Evolutionary conservation across 2,329 filamentous ascomycete genomes (phyloP).

Genomic region (Verticillium isaacii): DNA sequence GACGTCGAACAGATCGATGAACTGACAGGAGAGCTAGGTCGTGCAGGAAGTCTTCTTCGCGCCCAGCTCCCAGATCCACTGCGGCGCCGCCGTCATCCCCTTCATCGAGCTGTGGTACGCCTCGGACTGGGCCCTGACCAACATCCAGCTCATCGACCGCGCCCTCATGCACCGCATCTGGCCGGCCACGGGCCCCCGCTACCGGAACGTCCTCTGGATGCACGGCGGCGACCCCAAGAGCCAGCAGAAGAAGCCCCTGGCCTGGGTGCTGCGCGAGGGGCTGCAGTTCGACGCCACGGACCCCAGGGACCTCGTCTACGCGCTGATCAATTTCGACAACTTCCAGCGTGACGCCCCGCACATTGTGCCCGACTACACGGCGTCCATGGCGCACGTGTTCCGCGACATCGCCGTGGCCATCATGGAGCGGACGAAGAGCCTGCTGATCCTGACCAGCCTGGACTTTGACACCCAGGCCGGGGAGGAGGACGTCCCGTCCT

Average conservation of each 20-base stretch:
- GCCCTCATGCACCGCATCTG: neutral
- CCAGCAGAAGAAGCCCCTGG: neutral
- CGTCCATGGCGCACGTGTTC: too few relatives aligned
- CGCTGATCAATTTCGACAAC: neutral
- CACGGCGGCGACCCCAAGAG: neutral
- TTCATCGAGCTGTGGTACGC: neutral
- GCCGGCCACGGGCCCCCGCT: neutral
- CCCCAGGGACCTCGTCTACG: constrained; percentile 14
- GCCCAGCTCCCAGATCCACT: neutral
- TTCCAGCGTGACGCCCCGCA: too few relatives aligned
- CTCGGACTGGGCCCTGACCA: neutral
- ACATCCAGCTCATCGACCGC: neutral
- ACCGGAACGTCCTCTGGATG: neutral
- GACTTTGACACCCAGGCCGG: too few relatives aligned
- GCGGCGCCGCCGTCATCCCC: neutral
- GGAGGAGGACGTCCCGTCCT: too few relatives aligned
- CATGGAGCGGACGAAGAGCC: too few relatives aligned
- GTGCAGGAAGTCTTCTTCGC: constrained; percentile 18
- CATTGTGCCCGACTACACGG: too few relatives aligned
- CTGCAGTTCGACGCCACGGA: constrained; percentile 9
- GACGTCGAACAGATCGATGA: neutral
- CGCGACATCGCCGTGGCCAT: too few relatives aligned
- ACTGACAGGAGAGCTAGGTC: constrained; percentile 1
- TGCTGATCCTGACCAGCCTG: too few relatives aligned
- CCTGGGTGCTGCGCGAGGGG: too few relatives aligned